A percentile compares a stretch with the other conserved stretches of the same genome.
These are phyloP conservation scores for Cyanodermella asteris DNA, from an alignment of 2,329 filamentous ascomycete species.

Conservation along the genomic window DNA sequence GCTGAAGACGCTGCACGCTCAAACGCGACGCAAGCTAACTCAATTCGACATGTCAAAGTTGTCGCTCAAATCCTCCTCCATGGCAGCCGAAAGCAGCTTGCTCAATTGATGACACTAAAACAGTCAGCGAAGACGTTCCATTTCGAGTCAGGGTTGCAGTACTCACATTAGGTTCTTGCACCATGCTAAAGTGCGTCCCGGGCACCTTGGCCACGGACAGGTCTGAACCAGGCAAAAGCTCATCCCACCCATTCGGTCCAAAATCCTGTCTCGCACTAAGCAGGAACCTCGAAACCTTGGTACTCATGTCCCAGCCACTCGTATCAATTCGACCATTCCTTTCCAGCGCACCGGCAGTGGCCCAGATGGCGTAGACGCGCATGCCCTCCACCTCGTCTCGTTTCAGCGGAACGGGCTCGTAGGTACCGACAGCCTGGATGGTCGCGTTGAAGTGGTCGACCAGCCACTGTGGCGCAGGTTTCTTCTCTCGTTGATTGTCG, in stretches of 20 bases:
- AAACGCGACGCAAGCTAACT: background rate
- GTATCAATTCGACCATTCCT: constrained; percentile 18
- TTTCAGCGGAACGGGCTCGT: constrained; percentile 10
- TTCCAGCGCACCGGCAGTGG: constrained; percentile 25
- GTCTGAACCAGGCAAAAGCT: constrained; percentile 17
- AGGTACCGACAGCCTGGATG: constrained; percentile 12
- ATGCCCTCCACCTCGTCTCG: constrained; percentile 11
- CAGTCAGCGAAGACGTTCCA: background rate
- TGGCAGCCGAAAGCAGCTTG: background rate
- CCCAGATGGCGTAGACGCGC: constrained; percentile 25
- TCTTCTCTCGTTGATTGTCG: background rate
- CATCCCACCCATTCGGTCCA: constrained; percentile 25
- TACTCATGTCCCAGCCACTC: constrained; percentile 19
- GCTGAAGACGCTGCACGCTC: constrained; percentile 1
- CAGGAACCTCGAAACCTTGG: constrained; percentile 27
- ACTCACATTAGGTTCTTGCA: constrained; percentile 14
- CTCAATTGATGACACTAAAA: background rate
- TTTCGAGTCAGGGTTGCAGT: background rate
- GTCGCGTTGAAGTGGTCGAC: constrained; percentile 15
- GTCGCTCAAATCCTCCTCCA: background rate
- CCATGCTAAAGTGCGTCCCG: constrained; percentile 21
- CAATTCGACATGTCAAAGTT: background rate
- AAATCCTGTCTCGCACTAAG: constrained; percentile 26
- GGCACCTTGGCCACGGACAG: constrained; percentile 13
- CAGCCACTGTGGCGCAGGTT: constrained; percentile 12